Conservation (phyloP, 371 early-diverging fungal genomes). For the Vittaforma corneae region DNA sequence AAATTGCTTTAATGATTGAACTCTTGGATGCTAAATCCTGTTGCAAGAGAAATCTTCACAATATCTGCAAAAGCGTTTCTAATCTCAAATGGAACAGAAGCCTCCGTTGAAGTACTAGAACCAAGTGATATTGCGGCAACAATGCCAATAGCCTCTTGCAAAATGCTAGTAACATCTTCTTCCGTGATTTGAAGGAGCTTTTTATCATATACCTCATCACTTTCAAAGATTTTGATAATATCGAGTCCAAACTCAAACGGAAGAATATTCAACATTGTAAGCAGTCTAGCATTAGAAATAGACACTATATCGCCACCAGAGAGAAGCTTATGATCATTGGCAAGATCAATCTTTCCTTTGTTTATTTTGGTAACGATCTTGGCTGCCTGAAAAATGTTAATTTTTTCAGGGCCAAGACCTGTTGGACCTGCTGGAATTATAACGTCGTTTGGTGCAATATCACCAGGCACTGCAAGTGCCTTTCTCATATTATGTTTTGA, state of each 20-base stretch:
- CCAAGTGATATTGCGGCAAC: constrained; percentile 86
- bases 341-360: constrained; percentile 99
- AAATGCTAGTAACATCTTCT: constrained; percentile 66
- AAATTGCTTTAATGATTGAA: no score
- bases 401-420: constrained; percentile 98
- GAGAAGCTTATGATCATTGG: constrained; percentile 80
- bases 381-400: constrained; percentile 98
- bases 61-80: constrained; percentile 48
- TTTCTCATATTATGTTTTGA: constrained; percentile 80
- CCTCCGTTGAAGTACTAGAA: constrained; percentile 77
- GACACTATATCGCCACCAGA: constrained; percentile 81
- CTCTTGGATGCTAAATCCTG: constrained; percentile 63
- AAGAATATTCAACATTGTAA: constrained; percentile 97
- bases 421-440: constrained; percentile 91
- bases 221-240: constrained; percentile 79
- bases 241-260: constrained; percentile 98
- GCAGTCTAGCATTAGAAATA: constrained; percentile 89
- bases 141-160: constrained; percentile 68
- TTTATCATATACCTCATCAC: constrained; percentile 77
- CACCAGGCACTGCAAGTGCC: constrained; percentile 94
- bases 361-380: constrained; percentile 99
- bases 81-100: constrained; percentile 79
- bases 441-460: constrained; percentile 86
- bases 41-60: constrained; percentile 66
- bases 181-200: constrained; percentile 81